These are phyloP conservation scores for Clonostachys sp. DNA, from an alignment of 2,329 filamentous ascomycete genomes.

Conservation along the genomic window DNA sequence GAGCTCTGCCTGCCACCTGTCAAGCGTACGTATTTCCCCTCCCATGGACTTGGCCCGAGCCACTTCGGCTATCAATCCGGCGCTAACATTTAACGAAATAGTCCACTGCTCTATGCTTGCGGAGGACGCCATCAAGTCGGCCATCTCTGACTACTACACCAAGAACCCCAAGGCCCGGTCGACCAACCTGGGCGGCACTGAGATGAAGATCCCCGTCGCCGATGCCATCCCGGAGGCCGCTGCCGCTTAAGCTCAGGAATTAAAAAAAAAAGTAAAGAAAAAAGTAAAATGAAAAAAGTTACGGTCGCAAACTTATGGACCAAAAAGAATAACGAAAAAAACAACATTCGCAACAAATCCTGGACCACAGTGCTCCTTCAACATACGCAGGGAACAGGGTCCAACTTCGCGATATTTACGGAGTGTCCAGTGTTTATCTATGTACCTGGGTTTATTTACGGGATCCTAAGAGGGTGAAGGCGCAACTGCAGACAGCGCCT, in stretches of 20 bases:
- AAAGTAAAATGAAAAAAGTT: neutral
- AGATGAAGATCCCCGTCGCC: conserved; percentile 5
- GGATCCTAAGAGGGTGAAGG: too few relatives aligned
- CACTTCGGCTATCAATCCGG: neutral
- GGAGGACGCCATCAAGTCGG: conserved; percentile 87
- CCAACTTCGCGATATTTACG: neutral
- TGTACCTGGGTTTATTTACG: neutral
- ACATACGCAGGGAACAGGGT: neutral
- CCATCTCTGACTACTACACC: conserved; percentile 85
- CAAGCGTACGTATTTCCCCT: conserved; percentile 58
- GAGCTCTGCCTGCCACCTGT: conserved; percentile 87
- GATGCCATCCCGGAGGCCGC: conserved; percentile 1
- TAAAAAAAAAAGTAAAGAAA: neutral
- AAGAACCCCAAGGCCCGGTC: conserved; percentile 55
- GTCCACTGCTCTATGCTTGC: conserved; percentile 91
- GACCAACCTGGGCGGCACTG: conserved; percentile 75
- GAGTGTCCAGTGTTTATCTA: neutral
- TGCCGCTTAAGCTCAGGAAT: neutral
- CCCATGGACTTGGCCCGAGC: conserved; percentile 1
- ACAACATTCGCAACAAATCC: neutral
- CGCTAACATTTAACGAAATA: conserved; percentile 20
- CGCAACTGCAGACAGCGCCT: too few relatives aligned
- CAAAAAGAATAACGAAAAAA: neutral
- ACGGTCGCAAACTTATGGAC: neutral
- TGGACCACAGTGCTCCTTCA: neutral